A percentile compares a stretch with the other conserved stretches of the same genome.
phyloP scores from a whole-genome alignment of 305 asterid genomes.

The Fraxinus dipetala region DNA sequence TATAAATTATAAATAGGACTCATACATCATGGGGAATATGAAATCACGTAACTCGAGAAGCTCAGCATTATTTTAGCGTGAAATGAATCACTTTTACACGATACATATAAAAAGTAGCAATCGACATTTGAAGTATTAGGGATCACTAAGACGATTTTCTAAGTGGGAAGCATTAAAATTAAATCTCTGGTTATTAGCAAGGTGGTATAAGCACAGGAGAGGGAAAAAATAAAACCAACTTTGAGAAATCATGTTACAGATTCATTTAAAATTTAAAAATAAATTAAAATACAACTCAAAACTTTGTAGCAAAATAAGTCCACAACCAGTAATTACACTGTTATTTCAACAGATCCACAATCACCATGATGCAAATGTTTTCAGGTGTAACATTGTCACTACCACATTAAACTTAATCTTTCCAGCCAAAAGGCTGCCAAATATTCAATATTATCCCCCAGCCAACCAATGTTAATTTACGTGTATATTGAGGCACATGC shows the following conservation, averaged over 20 bases:
- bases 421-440: background rate
- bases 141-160: background rate
- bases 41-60: slow-evolving; percentile 2
- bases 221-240: background rate
- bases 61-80: slow-evolving; percentile 1
- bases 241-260: background rate
- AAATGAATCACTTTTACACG: background rate
- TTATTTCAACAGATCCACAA: background rate
- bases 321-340: background rate
- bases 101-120: background rate
- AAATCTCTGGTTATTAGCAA: slow-evolving; percentile 9
- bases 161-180: background rate
- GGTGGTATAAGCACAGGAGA: background rate
- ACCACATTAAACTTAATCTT: background rate
- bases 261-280: background rate
- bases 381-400: background rate
- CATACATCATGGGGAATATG: background rate
- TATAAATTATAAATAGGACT: background rate
- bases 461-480: background rate
- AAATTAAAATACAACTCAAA: background rate
- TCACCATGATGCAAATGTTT: background rate
- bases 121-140: background rate
- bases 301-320: background rate
- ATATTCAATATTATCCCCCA: background rate
- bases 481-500: background rate